phyloP scores from a whole-genome alignment of 1,139 yeast genomes.

The Saccharomycopsis crataegensis region DNA sequence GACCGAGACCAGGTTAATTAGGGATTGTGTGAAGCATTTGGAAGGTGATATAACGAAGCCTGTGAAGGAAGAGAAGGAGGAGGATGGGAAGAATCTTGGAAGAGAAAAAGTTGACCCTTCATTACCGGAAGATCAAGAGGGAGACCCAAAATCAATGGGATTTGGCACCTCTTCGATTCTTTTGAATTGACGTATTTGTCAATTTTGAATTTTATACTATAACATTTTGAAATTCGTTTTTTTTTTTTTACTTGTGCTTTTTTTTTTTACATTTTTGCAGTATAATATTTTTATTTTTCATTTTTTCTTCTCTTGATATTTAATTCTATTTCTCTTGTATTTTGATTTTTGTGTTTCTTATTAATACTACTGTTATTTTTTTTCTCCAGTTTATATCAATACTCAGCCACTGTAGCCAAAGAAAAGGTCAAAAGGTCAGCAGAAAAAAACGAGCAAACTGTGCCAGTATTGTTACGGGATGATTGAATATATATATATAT shows the following conservation, averaged over 20 bases:
- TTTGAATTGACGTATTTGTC: conserved; percentile 5
- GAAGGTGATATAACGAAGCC: neutral
- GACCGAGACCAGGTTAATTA: conserved; percentile 12
- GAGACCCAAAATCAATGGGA: conserved; percentile 2
- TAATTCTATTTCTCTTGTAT: neutral
- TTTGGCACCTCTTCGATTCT: conserved; percentile 12
- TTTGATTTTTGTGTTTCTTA: too few relatives aligned
- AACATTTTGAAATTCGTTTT: neutral
- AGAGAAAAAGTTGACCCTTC: neutral
- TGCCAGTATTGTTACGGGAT: too few relatives aligned
- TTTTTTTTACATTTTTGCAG: conserved; percentile 23
- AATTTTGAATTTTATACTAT: neutral
- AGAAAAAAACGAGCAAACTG: too few relatives aligned
- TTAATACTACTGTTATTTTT: too few relatives aligned
- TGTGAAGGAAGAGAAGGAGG: neutral
- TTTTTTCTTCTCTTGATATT: neutral
- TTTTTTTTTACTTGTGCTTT: conserved; percentile 6
- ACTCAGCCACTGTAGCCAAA: too few relatives aligned
- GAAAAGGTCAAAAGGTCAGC: too few relatives aligned
- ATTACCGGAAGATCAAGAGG: neutral
- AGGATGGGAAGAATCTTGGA: conserved; percentile 13
- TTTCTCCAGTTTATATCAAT: too few relatives aligned
- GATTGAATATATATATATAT: too few relatives aligned
- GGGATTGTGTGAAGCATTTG: conserved; percentile 17
- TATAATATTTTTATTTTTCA: neutral